phyloP scores from a whole-genome alignment of 2,329 filamentous ascomycete genomes.

The Boeremia exigua region DNA sequence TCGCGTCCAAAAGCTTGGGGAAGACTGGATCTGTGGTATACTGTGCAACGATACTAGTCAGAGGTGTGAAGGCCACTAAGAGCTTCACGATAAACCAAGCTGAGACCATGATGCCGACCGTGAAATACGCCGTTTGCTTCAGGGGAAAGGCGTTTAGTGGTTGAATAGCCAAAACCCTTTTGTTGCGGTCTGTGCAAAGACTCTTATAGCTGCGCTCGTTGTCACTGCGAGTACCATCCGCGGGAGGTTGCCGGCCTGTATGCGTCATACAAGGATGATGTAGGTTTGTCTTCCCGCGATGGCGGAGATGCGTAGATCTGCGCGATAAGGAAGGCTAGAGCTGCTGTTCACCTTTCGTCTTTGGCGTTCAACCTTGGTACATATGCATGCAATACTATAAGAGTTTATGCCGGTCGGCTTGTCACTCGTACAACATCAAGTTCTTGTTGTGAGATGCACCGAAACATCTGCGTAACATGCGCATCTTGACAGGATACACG shows the following conservation, averaged over 20 bases:
- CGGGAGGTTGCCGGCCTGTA: slow-evolving; percentile 18
- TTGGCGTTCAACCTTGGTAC: slow-evolving; percentile 1
- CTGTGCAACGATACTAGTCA: slow-evolving; percentile 23
- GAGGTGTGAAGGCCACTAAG: slow-evolving; percentile 29
- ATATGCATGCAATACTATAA: slow-evolving; percentile 3
- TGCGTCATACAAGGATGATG: slow-evolving; percentile 18
- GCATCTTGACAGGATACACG: neutral
- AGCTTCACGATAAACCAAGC: slow-evolving; percentile 23
- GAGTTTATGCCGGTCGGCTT: neutral
- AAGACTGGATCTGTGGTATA: slow-evolving; percentile 17
- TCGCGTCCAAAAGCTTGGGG: slow-evolving; percentile 58
- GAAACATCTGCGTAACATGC: slow-evolving; percentile 5
- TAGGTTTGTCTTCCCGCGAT: slow-evolving; percentile 8
- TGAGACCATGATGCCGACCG: slow-evolving; percentile 28
- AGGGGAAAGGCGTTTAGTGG: neutral
- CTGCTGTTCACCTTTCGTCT: neutral
- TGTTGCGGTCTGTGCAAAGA: neutral
- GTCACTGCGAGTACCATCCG: slow-evolving; percentile 6
- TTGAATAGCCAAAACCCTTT: neutral
- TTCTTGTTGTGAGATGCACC: slow-evolving; percentile 10
- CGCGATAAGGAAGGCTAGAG: slow-evolving; percentile 23
- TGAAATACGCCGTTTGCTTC: neutral
- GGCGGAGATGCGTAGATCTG: slow-evolving; percentile 20
- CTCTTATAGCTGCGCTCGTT: slow-evolving; percentile 21
- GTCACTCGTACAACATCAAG: slow-evolving; percentile 10